A percentile compares a stretch with the other conserved stretches of the same genome.
These are phyloP conservation scores for Talaromyces funiculosus DNA, from an alignment of 2,329 filamentous ascomycete genomes.

Conservation along the genomic window DNA sequence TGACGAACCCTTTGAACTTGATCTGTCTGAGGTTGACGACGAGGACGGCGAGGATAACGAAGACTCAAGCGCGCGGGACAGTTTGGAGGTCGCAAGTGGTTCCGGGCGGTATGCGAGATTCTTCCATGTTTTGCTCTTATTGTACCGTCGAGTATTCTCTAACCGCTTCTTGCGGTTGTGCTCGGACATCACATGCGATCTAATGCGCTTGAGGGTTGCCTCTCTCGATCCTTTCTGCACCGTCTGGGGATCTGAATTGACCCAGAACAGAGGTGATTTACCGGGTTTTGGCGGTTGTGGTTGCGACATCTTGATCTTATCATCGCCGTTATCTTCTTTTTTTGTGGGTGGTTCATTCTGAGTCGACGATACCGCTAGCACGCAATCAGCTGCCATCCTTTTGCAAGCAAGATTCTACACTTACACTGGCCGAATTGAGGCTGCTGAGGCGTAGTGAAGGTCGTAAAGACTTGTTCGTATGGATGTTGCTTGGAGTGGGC, in stretches of 20 bases:
- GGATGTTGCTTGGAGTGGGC: constrained; percentile 13
- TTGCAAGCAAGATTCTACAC: neutral
- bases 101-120: constrained; percentile 30
- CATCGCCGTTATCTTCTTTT: neutral
- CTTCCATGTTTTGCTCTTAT: constrained; percentile 34
- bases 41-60: constrained; percentile 5
- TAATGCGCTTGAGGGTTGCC: constrained; percentile 37
- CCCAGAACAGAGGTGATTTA: constrained; percentile 37
- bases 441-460: constrained; percentile 20
- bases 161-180: constrained; percentile 39
- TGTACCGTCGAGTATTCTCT: constrained; percentile 34
- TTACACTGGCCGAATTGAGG: constrained; percentile 4
- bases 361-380: neutral
- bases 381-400: neutral
- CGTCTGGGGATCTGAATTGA: constrained; percentile 34
- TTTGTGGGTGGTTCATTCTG: neutral
- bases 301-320: constrained; percentile 19
- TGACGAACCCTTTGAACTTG: constrained; percentile 10
- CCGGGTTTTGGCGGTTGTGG: constrained; percentile 27
- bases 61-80: neutral
- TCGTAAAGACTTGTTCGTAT: constrained; percentile 26
- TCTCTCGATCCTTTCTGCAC: constrained; percentile 33
- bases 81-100: constrained; percentile 16
- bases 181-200: constrained; percentile 41
- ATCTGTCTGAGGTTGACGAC: neutral